Evolutionary conservation across 1,284 basidiomycete species (phyloP).

Genomic region (Trichosporon faecale): DNA sequence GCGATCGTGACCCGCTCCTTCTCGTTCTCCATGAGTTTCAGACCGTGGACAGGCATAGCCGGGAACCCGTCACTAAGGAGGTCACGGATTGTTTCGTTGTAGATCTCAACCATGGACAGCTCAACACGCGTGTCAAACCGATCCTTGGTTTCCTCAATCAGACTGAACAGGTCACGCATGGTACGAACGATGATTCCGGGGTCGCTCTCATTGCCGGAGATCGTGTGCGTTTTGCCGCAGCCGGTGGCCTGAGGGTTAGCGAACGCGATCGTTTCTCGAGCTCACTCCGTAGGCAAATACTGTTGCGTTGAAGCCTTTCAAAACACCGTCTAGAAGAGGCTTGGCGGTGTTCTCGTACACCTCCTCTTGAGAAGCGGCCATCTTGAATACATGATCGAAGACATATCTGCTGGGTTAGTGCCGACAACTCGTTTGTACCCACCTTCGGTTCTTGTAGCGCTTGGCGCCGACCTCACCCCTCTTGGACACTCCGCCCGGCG

Average conservation of each 20-base stretch:
- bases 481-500: conserved; percentile 43
- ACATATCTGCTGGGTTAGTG: conserved; percentile 64
- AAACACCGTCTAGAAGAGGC: conserved; percentile 72
- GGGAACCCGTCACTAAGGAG: conserved; percentile 70
- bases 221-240: conserved; percentile 96
- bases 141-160: conserved; percentile 76
- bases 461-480: conserved; percentile 62
- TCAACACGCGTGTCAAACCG: conserved; percentile 79
- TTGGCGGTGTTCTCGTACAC: conserved; percentile 81
- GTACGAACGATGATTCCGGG: conserved; percentile 91
- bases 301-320: conserved; percentile 94
- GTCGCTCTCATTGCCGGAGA: conserved; percentile 79
- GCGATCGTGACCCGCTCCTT: conserved; percentile 73
- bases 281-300: conserved; percentile 95
- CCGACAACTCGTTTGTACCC: conserved; percentile 8
- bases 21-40: conserved; percentile 88
- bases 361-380: conserved; percentile 72
- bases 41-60: conserved; percentile 67
- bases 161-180: conserved; percentile 92
- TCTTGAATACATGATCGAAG: conserved; percentile 86
- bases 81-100: conserved; percentile 97
- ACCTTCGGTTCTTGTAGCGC: conserved; percentile 77
- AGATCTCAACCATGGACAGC: conserved; percentile 94
- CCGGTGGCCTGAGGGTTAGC: conserved; percentile 74
- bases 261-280: conserved; percentile 22